phyloP scores from a whole-genome alignment of 2,329 filamentous ascomycete species.

The Plectosphaerella plurivora region DNA sequence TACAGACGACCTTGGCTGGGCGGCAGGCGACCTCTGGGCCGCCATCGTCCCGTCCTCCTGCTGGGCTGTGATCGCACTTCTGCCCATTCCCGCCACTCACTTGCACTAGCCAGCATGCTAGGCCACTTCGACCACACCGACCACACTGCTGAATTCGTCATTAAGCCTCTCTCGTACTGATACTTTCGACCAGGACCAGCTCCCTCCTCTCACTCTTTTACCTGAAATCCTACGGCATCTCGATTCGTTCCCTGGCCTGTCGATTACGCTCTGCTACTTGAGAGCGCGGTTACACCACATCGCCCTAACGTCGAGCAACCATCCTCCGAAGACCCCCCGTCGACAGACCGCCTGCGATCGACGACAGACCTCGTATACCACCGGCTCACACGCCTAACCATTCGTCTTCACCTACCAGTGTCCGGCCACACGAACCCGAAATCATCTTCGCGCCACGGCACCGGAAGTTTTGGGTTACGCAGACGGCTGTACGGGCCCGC shows the following conservation, averaged over 20 bases:
- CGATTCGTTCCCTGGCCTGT: conserved; percentile 13
- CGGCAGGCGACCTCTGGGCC: neutral
- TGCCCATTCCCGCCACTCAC: neutral
- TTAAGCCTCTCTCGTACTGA: neutral
- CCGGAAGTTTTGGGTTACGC: too few species aligned
- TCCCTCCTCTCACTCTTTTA: neutral
- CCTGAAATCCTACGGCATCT: neutral
- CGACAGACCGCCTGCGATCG: neutral
- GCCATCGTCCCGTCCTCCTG: neutral
- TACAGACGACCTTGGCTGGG: neutral
- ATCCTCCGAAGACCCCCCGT: conserved; percentile 5
- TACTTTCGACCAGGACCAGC: neutral
- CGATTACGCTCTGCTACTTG: conserved; percentile 6
- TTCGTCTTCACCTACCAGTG: too few species aligned
- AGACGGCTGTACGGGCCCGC: too few species aligned
- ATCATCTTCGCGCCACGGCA: conserved; percentile 3
- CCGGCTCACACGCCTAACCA: too few species aligned
- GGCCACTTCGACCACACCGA: neutral
- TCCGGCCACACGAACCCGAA: conserved; percentile 7
- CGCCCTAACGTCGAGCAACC: conserved; percentile 8
- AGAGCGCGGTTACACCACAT: conserved; percentile 8
- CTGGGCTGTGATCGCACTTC: neutral
- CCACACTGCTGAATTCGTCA: too few species aligned
- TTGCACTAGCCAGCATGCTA: neutral
- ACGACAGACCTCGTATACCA: neutral